A percentile compares a stretch with the other conserved stretches of the same genome.
Conservation (phyloP, 352 stramenopile species). For the Globisporangium uncinulatum region DNA sequence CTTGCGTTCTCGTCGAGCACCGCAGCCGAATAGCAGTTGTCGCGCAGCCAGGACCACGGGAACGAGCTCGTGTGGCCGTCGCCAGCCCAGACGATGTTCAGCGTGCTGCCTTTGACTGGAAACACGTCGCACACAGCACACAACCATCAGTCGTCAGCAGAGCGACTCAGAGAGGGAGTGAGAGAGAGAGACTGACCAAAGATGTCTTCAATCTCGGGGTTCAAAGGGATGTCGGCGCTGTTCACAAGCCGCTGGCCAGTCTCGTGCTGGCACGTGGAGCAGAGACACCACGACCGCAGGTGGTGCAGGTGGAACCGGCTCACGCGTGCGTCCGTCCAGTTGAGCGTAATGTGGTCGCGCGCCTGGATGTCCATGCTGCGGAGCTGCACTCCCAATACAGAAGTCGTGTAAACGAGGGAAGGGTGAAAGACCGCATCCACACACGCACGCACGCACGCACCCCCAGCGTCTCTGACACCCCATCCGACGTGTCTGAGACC, state of each 20-base stretch:
- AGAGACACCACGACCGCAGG: constrained; percentile 73
- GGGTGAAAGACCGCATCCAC: not conserved
- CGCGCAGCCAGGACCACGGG: constrained; percentile 57
- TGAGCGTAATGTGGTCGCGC: constrained; percentile 68
- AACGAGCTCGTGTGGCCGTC: constrained; percentile 69
- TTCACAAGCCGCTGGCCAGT: constrained; percentile 83
- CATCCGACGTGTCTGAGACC: not conserved
- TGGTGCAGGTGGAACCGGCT: constrained; percentile 76
- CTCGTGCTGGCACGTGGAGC: constrained; percentile 57
- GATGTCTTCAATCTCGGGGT: constrained; percentile 66
- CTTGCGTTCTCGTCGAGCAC: constrained; percentile 39
- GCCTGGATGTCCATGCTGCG: constrained; percentile 64
- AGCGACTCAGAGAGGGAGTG: constrained; percentile 3
- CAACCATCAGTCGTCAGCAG: not conserved
- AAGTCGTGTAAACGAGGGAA: not conserved
- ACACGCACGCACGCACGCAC: not conserved
- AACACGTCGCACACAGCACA: not conserved
- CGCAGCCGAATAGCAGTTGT: constrained; percentile 71
- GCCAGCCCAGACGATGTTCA: constrained; percentile 63
- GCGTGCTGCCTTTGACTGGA: constrained; percentile 59
- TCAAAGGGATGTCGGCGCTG: constrained; percentile 44
- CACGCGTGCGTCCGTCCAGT: constrained; percentile 63
- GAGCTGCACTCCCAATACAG: constrained; percentile 25
- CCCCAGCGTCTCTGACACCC: not conserved
- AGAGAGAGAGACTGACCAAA: constrained; percentile 34